Evolutionary conservation across 2,329 filamentous ascomycete genomes (phyloP).

Genomic region (Nemania abortiva): DNA sequence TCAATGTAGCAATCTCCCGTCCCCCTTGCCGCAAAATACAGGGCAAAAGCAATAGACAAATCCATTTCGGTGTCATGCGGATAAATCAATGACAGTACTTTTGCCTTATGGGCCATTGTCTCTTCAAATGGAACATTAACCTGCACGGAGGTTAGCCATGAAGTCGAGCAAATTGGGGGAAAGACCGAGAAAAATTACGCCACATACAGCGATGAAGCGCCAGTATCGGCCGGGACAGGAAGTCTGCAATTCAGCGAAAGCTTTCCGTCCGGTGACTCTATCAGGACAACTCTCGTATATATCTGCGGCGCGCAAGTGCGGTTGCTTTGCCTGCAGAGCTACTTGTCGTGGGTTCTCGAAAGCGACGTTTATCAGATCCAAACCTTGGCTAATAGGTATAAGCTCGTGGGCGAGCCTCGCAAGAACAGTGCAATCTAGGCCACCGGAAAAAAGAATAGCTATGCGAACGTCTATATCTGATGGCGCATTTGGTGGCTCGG

Average conservation of each 20-base stretch:
- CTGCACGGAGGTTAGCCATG: slow-evolving; percentile 50
- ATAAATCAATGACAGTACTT: slow-evolving; percentile 81
- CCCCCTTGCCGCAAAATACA: slow-evolving; percentile 95
- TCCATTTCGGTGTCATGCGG: slow-evolving; percentile 99
- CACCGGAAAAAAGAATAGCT: slow-evolving; percentile 92
- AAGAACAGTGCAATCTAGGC: slow-evolving; percentile 90
- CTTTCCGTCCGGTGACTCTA: slow-evolving; percentile 84
- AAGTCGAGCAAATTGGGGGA: not conserved
- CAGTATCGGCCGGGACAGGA: slow-evolving; percentile 79
- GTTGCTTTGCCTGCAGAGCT: slow-evolving; percentile 62
- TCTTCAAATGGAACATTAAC: slow-evolving; percentile 87
- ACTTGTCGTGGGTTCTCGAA: slow-evolving; percentile 91
- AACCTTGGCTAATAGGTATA: slow-evolving; percentile 73
- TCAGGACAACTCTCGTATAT: slow-evolving; percentile 90
- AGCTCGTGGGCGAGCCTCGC: slow-evolving; percentile 84
- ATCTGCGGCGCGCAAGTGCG: slow-evolving; percentile 44
- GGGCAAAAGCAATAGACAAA: slow-evolving; percentile 88
- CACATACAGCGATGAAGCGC: slow-evolving; percentile 80
- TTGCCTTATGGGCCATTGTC: slow-evolving; percentile 74
- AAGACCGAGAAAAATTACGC: not conserved
- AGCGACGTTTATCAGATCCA: slow-evolving; percentile 94
- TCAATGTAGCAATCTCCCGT: slow-evolving; percentile 61
- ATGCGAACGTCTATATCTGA: slow-evolving; percentile 64
- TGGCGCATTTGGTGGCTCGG: slow-evolving; percentile 61
- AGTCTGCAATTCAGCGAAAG: slow-evolving; percentile 77